Conservation (phyloP, 1,284 basidiomycete species). For the Moesziomyces sp. region DNA sequence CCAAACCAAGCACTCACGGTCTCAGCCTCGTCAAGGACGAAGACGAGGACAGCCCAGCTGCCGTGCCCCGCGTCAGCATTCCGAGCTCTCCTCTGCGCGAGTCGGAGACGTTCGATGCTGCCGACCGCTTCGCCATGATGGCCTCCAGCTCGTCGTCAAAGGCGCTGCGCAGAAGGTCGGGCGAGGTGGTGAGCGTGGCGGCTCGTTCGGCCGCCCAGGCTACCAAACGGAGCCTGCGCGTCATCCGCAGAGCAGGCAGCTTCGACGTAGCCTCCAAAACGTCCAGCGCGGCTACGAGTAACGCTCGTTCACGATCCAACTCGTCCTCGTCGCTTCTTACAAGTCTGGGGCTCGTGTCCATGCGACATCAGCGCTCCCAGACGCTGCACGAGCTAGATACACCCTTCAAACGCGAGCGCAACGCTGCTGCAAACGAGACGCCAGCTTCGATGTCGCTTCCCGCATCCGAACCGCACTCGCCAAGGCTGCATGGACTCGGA, state of each 20-base stretch:
- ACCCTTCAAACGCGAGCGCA: background rate
- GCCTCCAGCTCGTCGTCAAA: slow-evolving; percentile 19
- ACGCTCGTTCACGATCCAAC: slow-evolving; percentile 32
- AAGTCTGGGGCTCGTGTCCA: slow-evolving; percentile 9
- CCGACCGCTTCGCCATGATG: slow-evolving; percentile 31
- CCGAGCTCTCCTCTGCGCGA: slow-evolving; percentile 28
- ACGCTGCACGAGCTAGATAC: slow-evolving; percentile 21
- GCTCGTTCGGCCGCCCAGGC: slow-evolving; percentile 36
- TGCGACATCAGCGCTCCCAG: slow-evolving; percentile 29
- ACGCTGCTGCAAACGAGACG: background rate
- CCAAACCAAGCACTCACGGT: slow-evolving; percentile 22
- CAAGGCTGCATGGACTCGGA: slow-evolving; percentile 25
- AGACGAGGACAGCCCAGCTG: slow-evolving; percentile 12
- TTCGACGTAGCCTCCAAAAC: slow-evolving; percentile 37
- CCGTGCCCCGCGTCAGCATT: slow-evolving; percentile 1
- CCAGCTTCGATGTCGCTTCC: slow-evolving; percentile 14
- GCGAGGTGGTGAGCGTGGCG: slow-evolving; percentile 31
- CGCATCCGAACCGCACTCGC: slow-evolving; percentile 12
- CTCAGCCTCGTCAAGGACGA: slow-evolving; percentile 40
- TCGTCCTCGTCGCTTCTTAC: slow-evolving; percentile 35
- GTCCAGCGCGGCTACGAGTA: slow-evolving; percentile 3
- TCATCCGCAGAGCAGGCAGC: slow-evolving; percentile 41
- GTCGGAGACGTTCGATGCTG: slow-evolving; percentile 13
- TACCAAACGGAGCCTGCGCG: slow-evolving; percentile 34
- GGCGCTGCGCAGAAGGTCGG: slow-evolving; percentile 31